Evolutionary conservation across 306 rosid species (phyloP).

Genomic region (Lathyrus aphaca): DNA sequence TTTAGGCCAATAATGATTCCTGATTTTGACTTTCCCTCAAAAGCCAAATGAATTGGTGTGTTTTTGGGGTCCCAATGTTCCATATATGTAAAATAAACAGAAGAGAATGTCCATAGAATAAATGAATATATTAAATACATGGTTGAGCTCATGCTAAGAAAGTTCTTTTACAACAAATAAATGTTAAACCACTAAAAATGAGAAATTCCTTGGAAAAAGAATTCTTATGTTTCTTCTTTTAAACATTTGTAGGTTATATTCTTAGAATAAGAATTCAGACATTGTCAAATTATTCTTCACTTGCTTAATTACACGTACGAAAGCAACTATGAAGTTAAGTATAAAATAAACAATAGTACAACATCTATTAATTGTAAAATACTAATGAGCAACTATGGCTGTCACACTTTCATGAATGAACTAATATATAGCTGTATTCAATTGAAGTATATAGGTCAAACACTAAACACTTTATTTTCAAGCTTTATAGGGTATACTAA

Average conservation of each 20-base stretch:
- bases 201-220: background rate
- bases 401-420: background rate
- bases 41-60: background rate
- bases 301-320: background rate
- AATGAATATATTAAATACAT: background rate
- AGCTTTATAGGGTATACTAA: constrained; percentile 16
- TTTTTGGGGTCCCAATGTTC: constrained; percentile 2
- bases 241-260: constrained; percentile 7
- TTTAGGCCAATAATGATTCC: background rate
- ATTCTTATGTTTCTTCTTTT: constrained; percentile 1
- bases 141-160: background rate
- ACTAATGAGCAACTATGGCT: background rate
- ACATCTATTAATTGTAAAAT: background rate
- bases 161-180: background rate
- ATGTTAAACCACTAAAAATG: constrained; percentile 3
- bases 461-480: constrained; percentile 9
- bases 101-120: background rate
- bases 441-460: constrained; percentile 43
- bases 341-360: background rate
- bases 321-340: background rate
- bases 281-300: background rate
- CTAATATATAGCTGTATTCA: background rate
- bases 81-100: background rate
- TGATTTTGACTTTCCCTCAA: background rate
- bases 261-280: background rate